Evolutionary conservation across 2,329 filamentous ascomycete genomes (phyloP).

Genomic region (Botrytis squamosa): DNA sequence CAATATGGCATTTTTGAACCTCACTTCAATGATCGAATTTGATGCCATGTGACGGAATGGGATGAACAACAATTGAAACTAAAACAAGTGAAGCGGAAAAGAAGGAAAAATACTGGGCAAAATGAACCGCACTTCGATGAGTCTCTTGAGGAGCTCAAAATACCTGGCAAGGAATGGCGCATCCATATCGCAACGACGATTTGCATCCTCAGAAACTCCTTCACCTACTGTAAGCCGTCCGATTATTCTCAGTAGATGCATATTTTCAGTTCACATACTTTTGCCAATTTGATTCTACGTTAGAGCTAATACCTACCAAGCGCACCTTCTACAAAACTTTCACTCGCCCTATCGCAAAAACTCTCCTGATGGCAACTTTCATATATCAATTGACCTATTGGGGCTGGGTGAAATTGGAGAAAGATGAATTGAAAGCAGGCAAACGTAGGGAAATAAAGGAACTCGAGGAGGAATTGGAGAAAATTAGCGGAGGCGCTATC

Average conservation of each 20-base stretch:
- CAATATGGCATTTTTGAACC: background rate
- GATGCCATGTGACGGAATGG: constrained; percentile 2
- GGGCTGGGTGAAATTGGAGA: constrained; percentile 71
- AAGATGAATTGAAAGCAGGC: constrained; percentile 62
- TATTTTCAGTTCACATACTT: no score
- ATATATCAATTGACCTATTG: constrained; percentile 78
- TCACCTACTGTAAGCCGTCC: constrained; percentile 15
- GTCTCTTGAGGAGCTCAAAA: constrained; percentile 4
- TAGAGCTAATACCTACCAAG: constrained; percentile 41
- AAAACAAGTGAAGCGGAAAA: background rate
- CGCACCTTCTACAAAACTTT: constrained; percentile 73
- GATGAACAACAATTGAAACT: background rate
- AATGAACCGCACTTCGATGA: constrained; percentile 15
- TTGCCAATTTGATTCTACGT: background rate
- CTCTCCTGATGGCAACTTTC: constrained; percentile 70
- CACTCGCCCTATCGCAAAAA: constrained; percentile 70
- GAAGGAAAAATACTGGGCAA: background rate
- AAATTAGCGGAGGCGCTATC: constrained; percentile 10
- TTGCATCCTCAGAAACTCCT: constrained; percentile 11
- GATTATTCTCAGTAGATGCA: background rate
- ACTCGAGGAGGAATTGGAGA: constrained; percentile 19
- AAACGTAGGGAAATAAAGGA: constrained; percentile 38
- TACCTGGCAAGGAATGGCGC: background rate
- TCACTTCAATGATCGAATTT: constrained; percentile 2
- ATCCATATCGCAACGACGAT: constrained; percentile 3